Base-by-base conservation (phyloP, 306 rosid genomes). In the Vigna angularis region DNA sequence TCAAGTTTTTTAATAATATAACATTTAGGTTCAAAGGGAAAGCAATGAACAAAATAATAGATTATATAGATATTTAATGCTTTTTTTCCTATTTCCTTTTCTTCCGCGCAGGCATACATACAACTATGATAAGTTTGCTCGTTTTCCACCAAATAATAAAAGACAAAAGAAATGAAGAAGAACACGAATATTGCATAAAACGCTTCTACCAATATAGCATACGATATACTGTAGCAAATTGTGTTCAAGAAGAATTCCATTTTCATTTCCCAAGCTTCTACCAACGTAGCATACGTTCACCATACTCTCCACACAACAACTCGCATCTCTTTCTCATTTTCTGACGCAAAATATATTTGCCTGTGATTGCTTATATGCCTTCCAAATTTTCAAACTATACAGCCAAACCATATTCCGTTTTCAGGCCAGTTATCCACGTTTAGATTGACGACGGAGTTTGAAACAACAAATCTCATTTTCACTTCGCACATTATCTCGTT, bases 401-500 rank as follows among this genome's bases (percentile, higher is more conserved):
- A 20, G 77, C 7, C 72, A 26, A 75, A 72, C 42, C 76, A 56
- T 34, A 22, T 49, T 15, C 28, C 15, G 48, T 49, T 58, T 18
- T 51, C 20, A 73, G 50, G 53, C 17, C 44, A 73, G 69, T 51
- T 70, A 75, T 76, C 84, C 68, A 71, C 9, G 66, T 48, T 79
- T 44, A 56, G 10, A 50, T 48, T 32, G 22, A 82, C 12, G 81
- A 82, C 50, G 79, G 32, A 55, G 70, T 66, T 85, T n/a, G 45
- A 66, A 34, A 72, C 22, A 22, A 69, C 70, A 67, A 81, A 77
- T 79, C 83, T 72, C 51, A 79, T 32, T 75, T 70, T 24, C 17
- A 5, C 59, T 57, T 40, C 44, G 28, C 61, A 59, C 17, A 61
- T 66, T 22, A 28, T 68, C n/a, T 57, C 52, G 3, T n/a, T 12